A percentile compares a stretch with the other conserved stretches of the same genome.
These are phyloP conservation scores for Aureobasidium namibiae DNA, from an alignment of 2,329 filamentous ascomycete genomes.

Conservation along the genomic window DNA sequence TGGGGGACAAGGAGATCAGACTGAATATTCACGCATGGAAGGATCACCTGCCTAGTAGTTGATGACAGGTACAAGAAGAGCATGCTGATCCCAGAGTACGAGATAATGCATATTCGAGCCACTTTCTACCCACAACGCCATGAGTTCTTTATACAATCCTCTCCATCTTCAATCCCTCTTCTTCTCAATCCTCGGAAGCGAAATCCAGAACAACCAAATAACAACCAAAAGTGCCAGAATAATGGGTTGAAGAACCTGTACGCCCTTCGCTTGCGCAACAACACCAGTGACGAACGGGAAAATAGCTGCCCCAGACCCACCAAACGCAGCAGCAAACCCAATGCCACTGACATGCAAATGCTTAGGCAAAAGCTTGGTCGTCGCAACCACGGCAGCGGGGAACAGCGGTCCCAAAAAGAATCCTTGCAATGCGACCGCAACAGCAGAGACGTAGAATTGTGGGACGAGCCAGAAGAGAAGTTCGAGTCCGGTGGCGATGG, in stretches of 20 bases:
- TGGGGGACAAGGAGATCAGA: too few species aligned
- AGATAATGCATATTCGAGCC: too few species aligned
- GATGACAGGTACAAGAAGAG: too few species aligned
- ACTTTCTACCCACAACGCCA: too few species aligned
- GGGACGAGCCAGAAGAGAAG: constrained; percentile 77
- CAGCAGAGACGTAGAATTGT: constrained; percentile 62
- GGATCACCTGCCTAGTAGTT: too few species aligned
- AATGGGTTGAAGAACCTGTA: constrained; percentile 49
- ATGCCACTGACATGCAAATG: constrained; percentile 72
- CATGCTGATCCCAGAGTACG: too few species aligned
- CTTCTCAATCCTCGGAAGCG: constrained; percentile 38
- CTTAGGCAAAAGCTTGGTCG: constrained; percentile 64
- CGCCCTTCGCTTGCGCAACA: constrained; percentile 54
- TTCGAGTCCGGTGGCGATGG: constrained; percentile 54
- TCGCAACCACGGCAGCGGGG: constrained; percentile 63
- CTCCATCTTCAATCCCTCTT: constrained; percentile 34
- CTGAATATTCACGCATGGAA: too few species aligned
- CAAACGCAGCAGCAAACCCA: constrained; percentile 71
- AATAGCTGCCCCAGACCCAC: constrained; percentile 61
- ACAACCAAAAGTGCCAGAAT: constrained; percentile 45
- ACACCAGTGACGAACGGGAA: constrained; percentile 59
- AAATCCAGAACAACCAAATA: constrained; percentile 45
- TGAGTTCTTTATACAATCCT: too few species aligned
- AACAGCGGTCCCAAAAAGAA: constrained; percentile 77
- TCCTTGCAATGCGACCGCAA: constrained; percentile 64